These are phyloP conservation scores for Spencermartinsiella ligniputridi DNA, from an alignment of 1,139 yeast genomes.

Conservation along the genomic window DNA sequence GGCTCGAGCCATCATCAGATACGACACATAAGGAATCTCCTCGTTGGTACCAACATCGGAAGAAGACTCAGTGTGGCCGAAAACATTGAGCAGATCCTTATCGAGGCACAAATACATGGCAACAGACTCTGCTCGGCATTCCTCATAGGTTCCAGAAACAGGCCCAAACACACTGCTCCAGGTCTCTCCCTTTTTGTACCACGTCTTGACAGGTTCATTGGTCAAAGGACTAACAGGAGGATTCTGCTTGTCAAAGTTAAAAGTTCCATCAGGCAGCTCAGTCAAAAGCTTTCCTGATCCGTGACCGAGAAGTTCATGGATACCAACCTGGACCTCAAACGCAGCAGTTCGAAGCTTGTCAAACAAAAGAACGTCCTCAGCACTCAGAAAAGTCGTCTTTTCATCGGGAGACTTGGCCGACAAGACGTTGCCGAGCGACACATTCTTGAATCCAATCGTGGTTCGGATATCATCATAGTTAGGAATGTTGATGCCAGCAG, in stretches of 20 bases:
- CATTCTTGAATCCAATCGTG: constrained; percentile 82
- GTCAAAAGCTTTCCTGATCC: constrained; percentile 80
- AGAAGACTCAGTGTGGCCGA: constrained; percentile 46
- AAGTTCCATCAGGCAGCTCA: constrained; percentile 58
- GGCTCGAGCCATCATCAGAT: constrained; percentile 81
- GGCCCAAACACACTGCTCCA: constrained; percentile 87
- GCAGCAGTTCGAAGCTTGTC: constrained; percentile 75
- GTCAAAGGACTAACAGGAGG: constrained; percentile 56
- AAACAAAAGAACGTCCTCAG: constrained; percentile 50
- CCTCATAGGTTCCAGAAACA: constrained; percentile 82
- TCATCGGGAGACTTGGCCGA: constrained; percentile 70
- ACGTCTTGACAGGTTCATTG: constrained; percentile 57
- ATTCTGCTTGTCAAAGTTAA: constrained; percentile 60
- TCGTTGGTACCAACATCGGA: constrained; percentile 51
- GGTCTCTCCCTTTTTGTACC: constrained; percentile 75
- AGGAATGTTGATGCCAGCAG: constrained; percentile 91
- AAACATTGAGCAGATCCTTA: constrained; percentile 61
- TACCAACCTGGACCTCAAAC: constrained; percentile 89
- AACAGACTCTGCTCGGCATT: constrained; percentile 87
- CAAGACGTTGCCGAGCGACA: constrained; percentile 78
- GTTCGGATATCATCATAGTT: constrained; percentile 85
- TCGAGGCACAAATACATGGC: constrained; percentile 77
- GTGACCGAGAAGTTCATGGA: constrained; percentile 88
- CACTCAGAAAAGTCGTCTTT: constrained; percentile 61
- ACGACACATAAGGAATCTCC: constrained; percentile 61